phyloP scores from a whole-genome alignment of 2,329 filamentous ascomycete species.

The Tolypocladium cylindrosporum region DNA sequence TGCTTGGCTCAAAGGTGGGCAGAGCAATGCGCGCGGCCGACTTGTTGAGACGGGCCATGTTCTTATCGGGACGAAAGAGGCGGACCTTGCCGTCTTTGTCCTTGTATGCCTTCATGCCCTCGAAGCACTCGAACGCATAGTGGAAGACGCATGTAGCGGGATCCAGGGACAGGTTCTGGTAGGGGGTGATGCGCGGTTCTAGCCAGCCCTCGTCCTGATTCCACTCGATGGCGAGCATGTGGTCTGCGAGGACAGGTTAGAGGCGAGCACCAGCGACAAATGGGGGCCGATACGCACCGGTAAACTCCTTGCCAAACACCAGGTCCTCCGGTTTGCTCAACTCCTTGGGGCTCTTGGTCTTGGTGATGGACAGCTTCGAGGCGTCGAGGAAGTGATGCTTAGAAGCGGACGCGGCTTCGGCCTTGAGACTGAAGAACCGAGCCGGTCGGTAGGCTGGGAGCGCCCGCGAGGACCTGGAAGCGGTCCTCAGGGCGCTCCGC shows the following conservation, averaged over 20 bases:
- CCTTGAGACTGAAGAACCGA: constrained; percentile 42
- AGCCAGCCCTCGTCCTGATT: constrained; percentile 76
- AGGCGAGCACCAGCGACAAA: background rate
- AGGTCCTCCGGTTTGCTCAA: constrained; percentile 69
- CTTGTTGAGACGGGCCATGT: constrained; percentile 92
- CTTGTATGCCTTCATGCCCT: constrained; percentile 99
- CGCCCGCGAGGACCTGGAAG: constrained; percentile 24
- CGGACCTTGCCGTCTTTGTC: constrained; percentile 69
- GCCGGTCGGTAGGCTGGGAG: constrained; percentile 17
- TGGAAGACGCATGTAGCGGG: constrained; percentile 96
- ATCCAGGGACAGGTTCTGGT: constrained; percentile 94
- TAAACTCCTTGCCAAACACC: constrained; percentile 84
- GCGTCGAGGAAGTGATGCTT: constrained; percentile 63
- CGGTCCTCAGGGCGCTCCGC: constrained; percentile 22
- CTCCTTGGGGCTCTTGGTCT: constrained; percentile 65
- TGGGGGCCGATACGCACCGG: constrained; percentile 42
- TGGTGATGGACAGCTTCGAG: constrained; percentile 63
- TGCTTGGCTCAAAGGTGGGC: constrained; percentile 68
- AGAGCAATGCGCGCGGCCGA: constrained; percentile 86
- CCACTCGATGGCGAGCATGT: constrained; percentile 96
- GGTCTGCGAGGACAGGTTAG: constrained; percentile 48
- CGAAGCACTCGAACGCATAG: constrained; percentile 96
- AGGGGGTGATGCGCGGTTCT: constrained; percentile 73
- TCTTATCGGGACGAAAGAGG: constrained; percentile 89
- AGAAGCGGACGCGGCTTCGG: constrained; percentile 34